Conservation (phyloP, 495 filamentous ascomycete species). For the Pseudevernia furfuracea region DNA sequence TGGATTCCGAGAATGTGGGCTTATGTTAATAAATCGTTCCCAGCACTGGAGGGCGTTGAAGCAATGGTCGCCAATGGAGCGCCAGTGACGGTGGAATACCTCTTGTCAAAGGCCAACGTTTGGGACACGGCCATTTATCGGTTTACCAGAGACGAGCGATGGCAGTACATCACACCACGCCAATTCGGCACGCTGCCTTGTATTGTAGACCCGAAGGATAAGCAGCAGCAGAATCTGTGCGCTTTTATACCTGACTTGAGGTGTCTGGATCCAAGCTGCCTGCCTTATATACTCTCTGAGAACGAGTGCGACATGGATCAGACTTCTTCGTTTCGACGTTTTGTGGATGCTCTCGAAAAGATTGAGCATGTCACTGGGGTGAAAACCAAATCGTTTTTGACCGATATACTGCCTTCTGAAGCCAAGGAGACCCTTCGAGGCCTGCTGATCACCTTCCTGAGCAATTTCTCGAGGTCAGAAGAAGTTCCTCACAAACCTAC, state of each 20-base stretch:
- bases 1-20: constrained; percentile 29
- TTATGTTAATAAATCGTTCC: constrained; percentile 19
- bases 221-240: constrained; percentile 15
- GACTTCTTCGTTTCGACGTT: constrained; percentile 3
- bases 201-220: constrained; percentile 9
- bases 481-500: neutral
- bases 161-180: constrained; percentile 15
- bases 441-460: neutral
- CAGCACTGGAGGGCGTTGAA: neutral
- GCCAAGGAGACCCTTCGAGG: constrained; percentile 1
- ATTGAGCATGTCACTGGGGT: neutral
- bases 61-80: too few relatives aligned
- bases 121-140: constrained; percentile 19
- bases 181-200: constrained; percentile 15
- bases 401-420: too few relatives aligned
- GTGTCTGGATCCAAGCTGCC: constrained; percentile 6
- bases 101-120: constrained; percentile 8
- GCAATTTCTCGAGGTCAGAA: neutral
- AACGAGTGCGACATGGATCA: constrained; percentile 9
- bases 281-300: constrained; percentile 5
- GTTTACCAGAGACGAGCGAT: constrained; percentile 22
- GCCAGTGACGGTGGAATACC: neutral
- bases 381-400: constrained; percentile 3
- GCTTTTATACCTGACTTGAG: neutral
- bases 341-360: constrained; percentile 8